Percentiles rank a stretch among this genome's conserved stretches.
phyloP scores from a whole-genome alignment of 1,284 basidiomycete species.

The Austroboletus rostrupii region DNA sequence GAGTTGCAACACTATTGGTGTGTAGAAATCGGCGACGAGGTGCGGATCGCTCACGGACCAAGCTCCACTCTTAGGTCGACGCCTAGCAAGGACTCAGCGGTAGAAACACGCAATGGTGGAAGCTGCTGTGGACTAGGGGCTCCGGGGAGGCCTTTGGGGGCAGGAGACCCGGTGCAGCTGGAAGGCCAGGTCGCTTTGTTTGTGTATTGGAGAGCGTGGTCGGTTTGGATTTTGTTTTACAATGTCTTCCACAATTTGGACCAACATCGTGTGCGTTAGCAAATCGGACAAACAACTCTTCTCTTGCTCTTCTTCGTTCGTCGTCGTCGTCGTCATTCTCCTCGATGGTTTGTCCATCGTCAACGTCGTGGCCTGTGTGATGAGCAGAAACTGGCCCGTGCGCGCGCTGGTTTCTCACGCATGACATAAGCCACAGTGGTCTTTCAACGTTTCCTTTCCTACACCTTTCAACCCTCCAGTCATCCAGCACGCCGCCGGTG shows the following conservation, averaged over 20 bases:
- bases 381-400: conserved; percentile 33
- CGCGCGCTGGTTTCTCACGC: conserved; percentile 35
- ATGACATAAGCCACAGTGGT: conserved; percentile 37
- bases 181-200: conserved; percentile 41
- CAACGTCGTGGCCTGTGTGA: conserved; percentile 20
- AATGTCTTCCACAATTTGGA: conserved; percentile 69
- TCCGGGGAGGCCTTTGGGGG: not conserved
- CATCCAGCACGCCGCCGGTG: conserved; percentile 27
- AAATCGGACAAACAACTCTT: conserved; percentile 40
- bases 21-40: not conserved
- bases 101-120: not conserved
- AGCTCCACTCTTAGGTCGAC: too few species aligned
- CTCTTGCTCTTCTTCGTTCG: conserved; percentile 19
- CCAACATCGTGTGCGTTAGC: conserved; percentile 54
- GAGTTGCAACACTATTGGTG: not conserved
- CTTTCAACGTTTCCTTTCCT: conserved; percentile 34
- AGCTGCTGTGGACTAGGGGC: not conserved
- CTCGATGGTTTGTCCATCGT: conserved; percentile 15
- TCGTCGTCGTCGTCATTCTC: conserved; percentile 22
- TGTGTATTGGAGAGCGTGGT: conserved; percentile 53
- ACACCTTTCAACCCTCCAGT: conserved; percentile 25
- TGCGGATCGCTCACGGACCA: not conserved
- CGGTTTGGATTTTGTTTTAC: conserved; percentile 66
- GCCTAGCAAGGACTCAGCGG: not conserved
- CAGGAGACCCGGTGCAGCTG: not conserved